Percentiles rank a stretch among this genome's conserved stretches.
These are phyloP conservation scores for Astragalus glycyphyllos DNA, from an alignment of 306 rosid genomes.

Conservation along the genomic window DNA sequence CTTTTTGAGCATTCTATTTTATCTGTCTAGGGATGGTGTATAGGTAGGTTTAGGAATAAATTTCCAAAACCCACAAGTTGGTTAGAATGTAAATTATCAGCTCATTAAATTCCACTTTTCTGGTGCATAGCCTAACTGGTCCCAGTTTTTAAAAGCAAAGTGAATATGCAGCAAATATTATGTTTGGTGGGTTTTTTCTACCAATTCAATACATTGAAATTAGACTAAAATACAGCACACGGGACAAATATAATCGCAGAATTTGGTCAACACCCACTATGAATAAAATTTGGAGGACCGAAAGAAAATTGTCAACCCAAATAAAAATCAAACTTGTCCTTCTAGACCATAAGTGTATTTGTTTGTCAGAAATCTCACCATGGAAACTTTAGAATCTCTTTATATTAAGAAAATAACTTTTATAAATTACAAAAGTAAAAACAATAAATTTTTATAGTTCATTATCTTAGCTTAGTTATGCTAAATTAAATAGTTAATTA, in stretches of 20 bases:
- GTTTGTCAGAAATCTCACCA: neutral
- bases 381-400: neutral
- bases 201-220: neutral
- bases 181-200: constrained; percentile 29
- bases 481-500: no score
- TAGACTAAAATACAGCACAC: neutral
- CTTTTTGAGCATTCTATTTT: constrained; percentile 8
- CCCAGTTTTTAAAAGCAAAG: constrained; percentile 40
- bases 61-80: constrained; percentile 17
- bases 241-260: neutral
- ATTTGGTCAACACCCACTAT: constrained; percentile 43
- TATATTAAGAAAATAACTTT: neutral
- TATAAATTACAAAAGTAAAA: no score
- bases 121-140: neutral
- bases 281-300: constrained; percentile 7
- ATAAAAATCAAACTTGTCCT: constrained; percentile 9
- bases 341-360: neutral
- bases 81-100: constrained; percentile 29
- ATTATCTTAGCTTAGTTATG: no score
- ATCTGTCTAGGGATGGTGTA: neutral
- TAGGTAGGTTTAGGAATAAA: constrained; percentile 44
- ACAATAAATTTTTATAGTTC: no score
- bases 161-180: constrained; percentile 43
- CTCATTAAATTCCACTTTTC: constrained; percentile 19
- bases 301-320: constrained; percentile 35